Percentiles rank a stretch among this genome's conserved stretches.
Evolutionary conservation across 1,284 basidiomycete species (phyloP).

Genomic region (Sporisorium iseilematis-ciliati): DNA sequence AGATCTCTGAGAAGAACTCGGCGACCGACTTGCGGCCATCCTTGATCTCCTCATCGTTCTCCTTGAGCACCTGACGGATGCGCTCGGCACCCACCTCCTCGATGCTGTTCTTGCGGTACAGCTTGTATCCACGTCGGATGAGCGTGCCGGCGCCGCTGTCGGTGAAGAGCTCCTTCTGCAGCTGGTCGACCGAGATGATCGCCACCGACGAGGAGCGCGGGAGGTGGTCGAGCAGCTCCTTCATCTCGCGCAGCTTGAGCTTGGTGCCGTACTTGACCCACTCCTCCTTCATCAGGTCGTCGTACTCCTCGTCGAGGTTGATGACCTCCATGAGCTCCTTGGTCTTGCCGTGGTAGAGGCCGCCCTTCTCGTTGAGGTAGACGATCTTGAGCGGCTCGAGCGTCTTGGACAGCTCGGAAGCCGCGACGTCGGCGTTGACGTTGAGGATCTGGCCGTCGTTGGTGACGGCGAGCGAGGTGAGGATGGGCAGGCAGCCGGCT

Average conservation of each 20-base stretch:
- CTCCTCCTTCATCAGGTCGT: slow-evolving; percentile 95
- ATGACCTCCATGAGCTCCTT: slow-evolving; percentile 81
- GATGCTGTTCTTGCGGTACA: slow-evolving; percentile 87
- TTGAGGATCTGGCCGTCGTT: slow-evolving; percentile 69
- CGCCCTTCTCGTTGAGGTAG: slow-evolving; percentile 98
- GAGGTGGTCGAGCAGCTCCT: slow-evolving; percentile 97
- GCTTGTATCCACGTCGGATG: slow-evolving; percentile 96
- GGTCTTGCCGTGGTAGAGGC: slow-evolving; percentile 91
- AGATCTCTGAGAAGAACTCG: slow-evolving; percentile 84
- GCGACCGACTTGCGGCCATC: slow-evolving; percentile 88
- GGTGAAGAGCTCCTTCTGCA: slow-evolving; percentile 99
- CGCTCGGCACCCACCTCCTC: slow-evolving; percentile 90
- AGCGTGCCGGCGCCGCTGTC: slow-evolving; percentile 97
- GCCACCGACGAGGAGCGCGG: slow-evolving; percentile 98
- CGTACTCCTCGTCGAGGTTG: slow-evolving; percentile 99
- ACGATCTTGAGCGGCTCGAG: slow-evolving; percentile 84
- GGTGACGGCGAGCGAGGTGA: slow-evolving; percentile 67
- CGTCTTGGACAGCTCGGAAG: slow-evolving; percentile 68
- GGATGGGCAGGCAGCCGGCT: slow-evolving; percentile 69
- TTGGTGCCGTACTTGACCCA: slow-evolving; percentile 99
- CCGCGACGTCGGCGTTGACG: slow-evolving; percentile 69
- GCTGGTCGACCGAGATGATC: slow-evolving; percentile 91
- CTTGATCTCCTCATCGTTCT: slow-evolving; percentile 92
- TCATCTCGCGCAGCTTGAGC: slow-evolving; percentile 98
- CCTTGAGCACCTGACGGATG: slow-evolving; percentile 76